Evolutionary conservation across 352 stramenopile species (phyloP).

Genomic region (Pythium chondricola): DNA sequence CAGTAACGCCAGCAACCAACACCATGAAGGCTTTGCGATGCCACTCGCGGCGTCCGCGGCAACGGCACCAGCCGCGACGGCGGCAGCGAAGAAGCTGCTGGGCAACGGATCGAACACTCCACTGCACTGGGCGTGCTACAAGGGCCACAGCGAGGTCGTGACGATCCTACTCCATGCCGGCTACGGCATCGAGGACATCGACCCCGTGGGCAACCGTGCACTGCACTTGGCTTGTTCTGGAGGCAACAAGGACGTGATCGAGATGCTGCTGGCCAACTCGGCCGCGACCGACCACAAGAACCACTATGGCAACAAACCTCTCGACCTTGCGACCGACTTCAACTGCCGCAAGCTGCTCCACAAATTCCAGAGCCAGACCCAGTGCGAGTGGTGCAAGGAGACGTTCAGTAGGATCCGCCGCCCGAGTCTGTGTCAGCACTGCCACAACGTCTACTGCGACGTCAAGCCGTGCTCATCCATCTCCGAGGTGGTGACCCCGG

Average conservation of each 20-base stretch:
- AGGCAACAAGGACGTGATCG: conserved; percentile 55
- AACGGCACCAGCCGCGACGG: background rate
- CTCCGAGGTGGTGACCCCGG: conserved; percentile 20
- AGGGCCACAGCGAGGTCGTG: conserved; percentile 61
- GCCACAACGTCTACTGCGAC: conserved; percentile 75
- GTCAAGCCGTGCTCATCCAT: conserved; percentile 66
- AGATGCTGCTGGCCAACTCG: conserved; percentile 66
- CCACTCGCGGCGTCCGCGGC: background rate
- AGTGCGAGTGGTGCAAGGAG: conserved; percentile 77
- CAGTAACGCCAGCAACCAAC: too few species aligned
- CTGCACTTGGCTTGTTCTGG: conserved; percentile 70
- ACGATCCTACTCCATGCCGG: conserved; percentile 57
- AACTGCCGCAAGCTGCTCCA: conserved; percentile 53
- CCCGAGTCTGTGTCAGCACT: conserved; percentile 73
- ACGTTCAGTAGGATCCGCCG: conserved; percentile 55
- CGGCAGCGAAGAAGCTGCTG: conserved; percentile 12
- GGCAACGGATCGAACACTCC: conserved; percentile 50
- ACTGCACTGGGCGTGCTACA: conserved; percentile 85
- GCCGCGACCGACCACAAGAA: conserved; percentile 53
- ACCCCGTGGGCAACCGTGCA: conserved; percentile 65
- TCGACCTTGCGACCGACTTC: conserved; percentile 64
- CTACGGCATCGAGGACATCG: conserved; percentile 56
- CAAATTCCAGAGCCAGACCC: conserved; percentile 50
- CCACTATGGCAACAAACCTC: conserved; percentile 63
- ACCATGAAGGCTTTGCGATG: background rate